A percentile compares a stretch with the other conserved stretches of the same genome.
Conservation (phyloP, 1,284 basidiomycete species). For the Cryptococcus neoformans region DNA sequence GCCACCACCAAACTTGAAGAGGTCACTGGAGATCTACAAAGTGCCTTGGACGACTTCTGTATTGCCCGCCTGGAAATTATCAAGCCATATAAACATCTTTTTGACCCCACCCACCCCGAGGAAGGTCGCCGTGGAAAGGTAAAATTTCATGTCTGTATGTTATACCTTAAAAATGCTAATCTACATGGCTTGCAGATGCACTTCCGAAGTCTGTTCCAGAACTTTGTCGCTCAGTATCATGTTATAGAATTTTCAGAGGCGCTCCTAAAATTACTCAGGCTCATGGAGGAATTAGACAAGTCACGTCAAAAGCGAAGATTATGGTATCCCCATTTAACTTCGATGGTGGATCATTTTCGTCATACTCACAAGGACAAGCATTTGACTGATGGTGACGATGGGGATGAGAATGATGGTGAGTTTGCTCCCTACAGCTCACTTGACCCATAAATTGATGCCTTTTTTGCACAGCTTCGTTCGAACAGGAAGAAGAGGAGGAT, state of each 20-base stretch:
- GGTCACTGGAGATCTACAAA: conserved; percentile 12
- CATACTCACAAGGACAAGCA: conserved; percentile 22
- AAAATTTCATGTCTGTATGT: background rate
- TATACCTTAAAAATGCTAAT: background rate
- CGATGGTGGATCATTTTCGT: conserved; percentile 25
- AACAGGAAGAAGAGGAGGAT: conserved; percentile 17
- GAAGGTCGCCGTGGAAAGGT: conserved; percentile 16
- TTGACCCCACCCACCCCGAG: conserved; percentile 53
- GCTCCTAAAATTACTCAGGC: conserved; percentile 55
- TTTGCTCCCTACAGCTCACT: background rate
- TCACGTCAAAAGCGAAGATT: conserved; percentile 55
- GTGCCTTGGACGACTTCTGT: conserved; percentile 54
- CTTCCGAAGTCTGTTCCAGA: conserved; percentile 56
- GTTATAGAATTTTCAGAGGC: conserved; percentile 57
- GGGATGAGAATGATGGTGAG: conserved; percentile 31
- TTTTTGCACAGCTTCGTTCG: conserved; percentile 17
- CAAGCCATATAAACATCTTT: conserved; percentile 64
- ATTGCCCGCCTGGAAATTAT: conserved; percentile 57
- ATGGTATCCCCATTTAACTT: conserved; percentile 64
- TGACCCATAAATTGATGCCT: background rate
- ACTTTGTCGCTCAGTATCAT: conserved; percentile 71
- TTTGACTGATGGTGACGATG: conserved; percentile 27
- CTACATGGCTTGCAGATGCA: conserved; percentile 15
- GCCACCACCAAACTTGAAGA: conserved; percentile 3
- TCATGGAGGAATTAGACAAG: conserved; percentile 60